Conservation (phyloP, 805 yeast genomes). For the Grigorovia jiainica region DNA sequence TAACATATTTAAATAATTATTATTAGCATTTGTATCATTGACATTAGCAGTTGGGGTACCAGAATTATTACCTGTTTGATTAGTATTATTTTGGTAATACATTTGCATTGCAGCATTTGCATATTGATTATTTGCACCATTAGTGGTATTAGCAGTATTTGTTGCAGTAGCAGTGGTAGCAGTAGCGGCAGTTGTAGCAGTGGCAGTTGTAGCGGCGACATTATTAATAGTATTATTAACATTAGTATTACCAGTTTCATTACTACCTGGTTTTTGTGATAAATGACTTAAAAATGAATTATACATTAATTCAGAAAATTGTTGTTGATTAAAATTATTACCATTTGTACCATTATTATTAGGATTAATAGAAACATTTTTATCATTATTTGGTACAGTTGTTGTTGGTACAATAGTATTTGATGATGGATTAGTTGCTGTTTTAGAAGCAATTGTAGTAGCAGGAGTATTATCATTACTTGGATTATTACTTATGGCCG, state of each 20-base stretch:
- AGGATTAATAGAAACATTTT: neutral
- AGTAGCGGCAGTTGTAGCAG: neutral
- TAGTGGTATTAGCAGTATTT: neutral
- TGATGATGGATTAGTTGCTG: neutral
- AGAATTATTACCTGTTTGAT: slow-evolving; percentile 14
- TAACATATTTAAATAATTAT: neutral
- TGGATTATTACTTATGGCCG: too few species aligned
- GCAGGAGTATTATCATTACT: neutral
- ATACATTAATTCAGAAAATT: slow-evolving; percentile 27
- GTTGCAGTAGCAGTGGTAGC: slow-evolving; percentile 2
- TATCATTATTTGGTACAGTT: neutral
- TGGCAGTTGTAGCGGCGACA: neutral
- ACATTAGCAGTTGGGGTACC: slow-evolving; percentile 5
- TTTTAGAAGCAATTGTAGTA: neutral
- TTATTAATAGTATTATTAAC: neutral
- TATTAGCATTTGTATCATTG: neutral
- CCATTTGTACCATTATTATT: neutral
- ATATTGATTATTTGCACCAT: neutral
- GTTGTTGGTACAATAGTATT: neutral
- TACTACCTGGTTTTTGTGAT: slow-evolving; percentile 20
- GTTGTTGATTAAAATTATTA: slow-evolving; percentile 14
- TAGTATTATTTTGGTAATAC: slow-evolving; percentile 18
- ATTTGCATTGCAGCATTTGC: slow-evolving; percentile 22
- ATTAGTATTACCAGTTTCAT: neutral
- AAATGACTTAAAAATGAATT: slow-evolving; percentile 27